Evolutionary conservation across 345 rosid genomes (phyloP).

Genomic region (Eucalyptus cloeziana): DNA sequence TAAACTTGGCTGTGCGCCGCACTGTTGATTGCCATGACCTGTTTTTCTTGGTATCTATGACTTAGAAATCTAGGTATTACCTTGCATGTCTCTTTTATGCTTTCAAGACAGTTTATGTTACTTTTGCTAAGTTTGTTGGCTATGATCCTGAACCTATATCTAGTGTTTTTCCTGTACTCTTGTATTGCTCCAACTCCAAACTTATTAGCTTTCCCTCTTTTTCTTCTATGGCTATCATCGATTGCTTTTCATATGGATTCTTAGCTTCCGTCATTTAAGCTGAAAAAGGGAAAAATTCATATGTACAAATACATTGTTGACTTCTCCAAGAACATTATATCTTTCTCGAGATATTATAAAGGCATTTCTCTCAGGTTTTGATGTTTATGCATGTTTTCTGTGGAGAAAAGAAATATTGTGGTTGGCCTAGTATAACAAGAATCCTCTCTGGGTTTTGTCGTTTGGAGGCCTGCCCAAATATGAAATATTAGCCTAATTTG

Average conservation of each 20-base stretch:
- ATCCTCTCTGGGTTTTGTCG: background rate
- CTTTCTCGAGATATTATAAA: background rate
- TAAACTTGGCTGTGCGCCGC: slow-evolving; percentile 8
- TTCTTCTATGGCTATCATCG: background rate
- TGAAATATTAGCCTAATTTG: background rate
- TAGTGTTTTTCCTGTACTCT: background rate
- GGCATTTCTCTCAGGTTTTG: background rate
- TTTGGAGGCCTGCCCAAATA: background rate
- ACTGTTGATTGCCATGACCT: background rate
- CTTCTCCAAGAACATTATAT: background rate
- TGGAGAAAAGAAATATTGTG: background rate
- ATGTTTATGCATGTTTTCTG: background rate
- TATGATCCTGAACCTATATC: background rate
- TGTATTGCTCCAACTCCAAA: background rate
- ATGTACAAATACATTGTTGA: background rate
- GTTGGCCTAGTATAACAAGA: background rate
- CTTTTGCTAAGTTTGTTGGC: slow-evolving; percentile 3
- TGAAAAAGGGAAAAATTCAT: background rate
- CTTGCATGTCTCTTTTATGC: slow-evolving; percentile 19
- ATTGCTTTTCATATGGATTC: background rate
- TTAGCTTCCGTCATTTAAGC: background rate
- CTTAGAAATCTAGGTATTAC: slow-evolving; percentile 19
- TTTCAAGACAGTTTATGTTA: slow-evolving; percentile 29
- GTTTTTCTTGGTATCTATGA: slow-evolving; percentile 4
- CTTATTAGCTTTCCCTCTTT: background rate